Base-by-base conservation (phyloP, 2,329 filamentous ascomycete genomes). In the Aspergillus sp. region DNA sequence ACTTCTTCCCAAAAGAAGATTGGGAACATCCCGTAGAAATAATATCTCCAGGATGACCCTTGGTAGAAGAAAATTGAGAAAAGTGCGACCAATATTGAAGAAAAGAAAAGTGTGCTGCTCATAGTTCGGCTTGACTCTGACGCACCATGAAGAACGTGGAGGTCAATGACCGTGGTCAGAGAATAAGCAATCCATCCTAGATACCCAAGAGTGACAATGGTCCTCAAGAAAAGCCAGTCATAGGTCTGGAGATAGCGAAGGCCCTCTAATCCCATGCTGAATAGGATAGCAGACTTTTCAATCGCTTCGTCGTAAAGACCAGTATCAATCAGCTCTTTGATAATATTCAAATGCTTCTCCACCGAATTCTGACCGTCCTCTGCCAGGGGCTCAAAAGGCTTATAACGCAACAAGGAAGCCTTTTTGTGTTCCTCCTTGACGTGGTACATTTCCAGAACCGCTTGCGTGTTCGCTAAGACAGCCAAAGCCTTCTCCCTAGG, bases 1-100 rank as follows among this genome's bases (percentile, higher is more conserved):
- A 97, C 91, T 72, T 97, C 93, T 76, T 97, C 94, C 95, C 95
- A 99, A 80, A 99, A 98, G 60, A 92, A 85, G 2, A 97, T 88
- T 0, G 95, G 95, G 76, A 99, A 99, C 69, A 96, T 86, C 0
- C 90, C 91, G 74, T 99, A 99, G 2, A 87, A 86, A 72, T 98
- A 99, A 76, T 99, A 99, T 2, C 91, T 90, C 60, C 83, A 74
- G 0, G 94, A 90, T 1, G 93, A 97, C 49, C 87, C 85, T 50
- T 96, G 94, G 60, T 92, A 82, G 61, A 91, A 81, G 59, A 99
- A 90, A 0, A 92, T 88, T 7, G 92, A 89, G 71, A 91, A 97
- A 13, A 98, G 77, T 1, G 82, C 83, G 25, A 91, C 84, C n/a
- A 96, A 83, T 4, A 90, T 74, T 0, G 93, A 92, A 0, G 90